Evolutionary conservation across 176 grass and related monocot species (phyloP), one percentile per base, ranked within the genome.

Genomic region (Paspalum vaginatum): DNA sequence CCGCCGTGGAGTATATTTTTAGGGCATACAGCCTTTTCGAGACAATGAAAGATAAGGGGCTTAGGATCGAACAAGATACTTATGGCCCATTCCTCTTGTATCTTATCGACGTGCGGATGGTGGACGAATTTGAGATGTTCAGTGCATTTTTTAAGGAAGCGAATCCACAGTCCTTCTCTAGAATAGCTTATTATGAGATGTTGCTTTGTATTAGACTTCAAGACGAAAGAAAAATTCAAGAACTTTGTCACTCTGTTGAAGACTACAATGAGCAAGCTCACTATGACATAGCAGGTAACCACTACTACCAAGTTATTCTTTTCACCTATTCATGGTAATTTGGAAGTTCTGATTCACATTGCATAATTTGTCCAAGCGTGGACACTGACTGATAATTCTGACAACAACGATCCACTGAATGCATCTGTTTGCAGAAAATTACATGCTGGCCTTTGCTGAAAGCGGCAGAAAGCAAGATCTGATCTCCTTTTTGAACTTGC

Each of bases 181-280:
- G 92, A 83, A 87, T 98, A 78, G 90, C 88, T 76, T 98, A 91
- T 79, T 98, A 94, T 58, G 95, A 98, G 83, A 98, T 98, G 92
- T 57, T 94, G 70, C 80, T 85, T 59, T 91, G 81, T 61, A 88
- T 98, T 81, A 89, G 88, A 74, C 53, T 85, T 87, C 67, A 87
- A 86, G 76, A 93, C 54, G 88, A 94, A 85, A 52, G 78, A 42
- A 98, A 65, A 83, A 94, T 94, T 74, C 47, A 27, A 60, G 70
- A 98, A 63, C 84, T 98, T 79, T 86, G 81, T 55, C 26, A 68
- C 48, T 79, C 77, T 70, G 70, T 92, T 73, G 68, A 81, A 70
- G 57, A 82, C 52, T 84, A 61, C 76, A 72, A 67, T 22, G 63
- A 73, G 55, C 80, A 91, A 90, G 76, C 62, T 65, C 76, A 55